Base-by-base conservation (phyloP, 192 early-diverging fungal genomes). In the Umbelopsis isabellina region DNA sequence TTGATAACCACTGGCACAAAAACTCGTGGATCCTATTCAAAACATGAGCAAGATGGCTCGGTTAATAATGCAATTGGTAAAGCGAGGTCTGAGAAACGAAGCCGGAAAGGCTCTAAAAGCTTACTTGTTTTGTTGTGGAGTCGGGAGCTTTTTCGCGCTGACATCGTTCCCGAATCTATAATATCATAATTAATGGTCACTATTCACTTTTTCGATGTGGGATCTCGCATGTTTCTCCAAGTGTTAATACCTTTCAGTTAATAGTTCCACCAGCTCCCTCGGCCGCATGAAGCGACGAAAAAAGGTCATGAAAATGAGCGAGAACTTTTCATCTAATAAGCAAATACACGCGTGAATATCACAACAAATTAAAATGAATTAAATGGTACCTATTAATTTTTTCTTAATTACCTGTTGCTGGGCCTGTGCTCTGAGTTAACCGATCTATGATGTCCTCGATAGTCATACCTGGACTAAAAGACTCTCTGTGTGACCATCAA, bases 271-370 rank as follows among this genome's bases (percentile, higher is more conserved):
- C 21, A 80, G 45, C 16, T 75, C 67, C 46, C 58, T 27, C 10
- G 78, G 78, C n/a, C 61, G 67, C 71, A 80, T 80, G 25, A 80
- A 75, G 46, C 74, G 72, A 21, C 78, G 69, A 64, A 69, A 80
- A 15, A 80, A 72, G 16, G 71, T 80, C 37, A 80, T 65, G 73
- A 80, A 80, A 37, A 75, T 65, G 35, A 58, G 20, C 23, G 55
- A 41, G 30, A 80, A 72, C 13, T 75, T 21, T 22, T 80, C 71
- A 52, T 75, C 70, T 79, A 52, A 52, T 25, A 15, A n/a, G 48
- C n/a, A 27, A 9, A 65, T 16, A 16, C 1, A 61, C 15, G 16
- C 25, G 5, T 61, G 11, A 16, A 30, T 61, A 35, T 30, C 11
- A 61, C 18, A 3, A 30, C 2, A 0, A 30, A 30, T 22, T 30